phyloP scores from a whole-genome alignment of 1,284 basidiomycete species.

The Stereum hirsutum region DNA sequence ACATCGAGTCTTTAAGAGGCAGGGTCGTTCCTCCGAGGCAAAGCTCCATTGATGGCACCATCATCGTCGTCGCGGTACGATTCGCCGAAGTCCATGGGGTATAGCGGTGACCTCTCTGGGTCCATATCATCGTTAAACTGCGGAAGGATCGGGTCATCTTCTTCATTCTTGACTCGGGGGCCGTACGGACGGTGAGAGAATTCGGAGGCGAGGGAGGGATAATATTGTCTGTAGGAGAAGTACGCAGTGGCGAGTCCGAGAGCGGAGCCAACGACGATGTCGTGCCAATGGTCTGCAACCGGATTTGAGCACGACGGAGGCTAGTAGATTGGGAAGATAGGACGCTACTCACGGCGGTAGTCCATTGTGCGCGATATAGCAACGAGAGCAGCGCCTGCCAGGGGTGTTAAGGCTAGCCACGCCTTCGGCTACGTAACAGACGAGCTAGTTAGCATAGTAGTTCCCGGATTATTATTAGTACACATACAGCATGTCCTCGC shows the following conservation, averaged over 20 bases:
- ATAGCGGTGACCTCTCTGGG: no score
- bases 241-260: constrained; percentile 42
- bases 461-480: no score
- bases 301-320: neutral
- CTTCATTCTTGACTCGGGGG: constrained; percentile 24
- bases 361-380: constrained; percentile 88
- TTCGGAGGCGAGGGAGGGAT: constrained; percentile 22
- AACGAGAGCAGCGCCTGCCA: constrained; percentile 76
- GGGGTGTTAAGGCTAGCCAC: constrained; percentile 75
- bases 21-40: no score
- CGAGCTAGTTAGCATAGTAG: no score
- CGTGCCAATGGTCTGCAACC: constrained; percentile 34
- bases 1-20: no score
- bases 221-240: constrained; percentile 39
- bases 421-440: constrained; percentile 65
- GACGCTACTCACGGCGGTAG: neutral
- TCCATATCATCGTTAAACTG: no score
- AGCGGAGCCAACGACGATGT: constrained; percentile 42
- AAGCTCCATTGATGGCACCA: no score
- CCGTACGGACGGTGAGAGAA: constrained; percentile 37
- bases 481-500: constrained; percentile 64
- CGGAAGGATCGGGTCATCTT: no score
- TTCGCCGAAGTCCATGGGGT: no score
- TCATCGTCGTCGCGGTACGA: no score
- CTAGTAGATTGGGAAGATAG: neutral